These are phyloP conservation scores for Globisporangium iwayamae DNA, from an alignment of 352 stramenopile species.

Conservation along the genomic window DNA sequence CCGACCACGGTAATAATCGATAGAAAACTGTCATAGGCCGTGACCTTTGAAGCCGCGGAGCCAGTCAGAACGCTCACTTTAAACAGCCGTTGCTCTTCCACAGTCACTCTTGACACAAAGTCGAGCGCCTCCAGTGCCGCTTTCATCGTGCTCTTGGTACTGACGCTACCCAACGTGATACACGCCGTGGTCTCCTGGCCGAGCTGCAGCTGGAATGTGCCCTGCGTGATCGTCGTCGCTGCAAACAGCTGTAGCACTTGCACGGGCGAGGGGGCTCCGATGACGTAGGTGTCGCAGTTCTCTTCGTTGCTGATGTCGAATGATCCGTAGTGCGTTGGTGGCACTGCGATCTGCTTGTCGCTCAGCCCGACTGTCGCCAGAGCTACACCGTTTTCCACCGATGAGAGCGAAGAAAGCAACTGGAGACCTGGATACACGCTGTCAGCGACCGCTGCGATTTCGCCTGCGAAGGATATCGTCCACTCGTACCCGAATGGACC, in stretches of 20 bases:
- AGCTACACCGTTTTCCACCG: conserved; percentile 28
- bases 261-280: conserved; percentile 51
- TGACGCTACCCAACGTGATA: conserved; percentile 38
- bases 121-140: conserved; percentile 31
- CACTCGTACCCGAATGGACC: conserved; percentile 63
- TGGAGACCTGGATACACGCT: conserved; percentile 42
- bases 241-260: conserved; percentile 75
- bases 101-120: conserved; percentile 40
- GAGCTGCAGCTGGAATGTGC: conserved; percentile 52
- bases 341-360: conserved; percentile 20
- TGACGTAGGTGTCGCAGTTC: conserved; percentile 60
- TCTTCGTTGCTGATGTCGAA: conserved; percentile 58
- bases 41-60: conserved; percentile 37
- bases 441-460: conserved; percentile 32
- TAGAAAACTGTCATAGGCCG: conserved; percentile 24
- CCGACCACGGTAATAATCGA: conserved; percentile 35
- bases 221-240: conserved; percentile 51
- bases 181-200: conserved; percentile 46
- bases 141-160: conserved; percentile 32
- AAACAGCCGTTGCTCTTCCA: conserved; percentile 53
- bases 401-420: conserved; percentile 45
- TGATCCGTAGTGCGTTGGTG: conserved; percentile 38
- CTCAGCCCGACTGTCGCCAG: conserved; percentile 27
- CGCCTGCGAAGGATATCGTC: conserved; percentile 59
- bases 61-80: conserved; percentile 58